Evolutionary conservation across 2,329 filamentous ascomycete species (phyloP).

Genomic region (Ramularia endophylla): DNA sequence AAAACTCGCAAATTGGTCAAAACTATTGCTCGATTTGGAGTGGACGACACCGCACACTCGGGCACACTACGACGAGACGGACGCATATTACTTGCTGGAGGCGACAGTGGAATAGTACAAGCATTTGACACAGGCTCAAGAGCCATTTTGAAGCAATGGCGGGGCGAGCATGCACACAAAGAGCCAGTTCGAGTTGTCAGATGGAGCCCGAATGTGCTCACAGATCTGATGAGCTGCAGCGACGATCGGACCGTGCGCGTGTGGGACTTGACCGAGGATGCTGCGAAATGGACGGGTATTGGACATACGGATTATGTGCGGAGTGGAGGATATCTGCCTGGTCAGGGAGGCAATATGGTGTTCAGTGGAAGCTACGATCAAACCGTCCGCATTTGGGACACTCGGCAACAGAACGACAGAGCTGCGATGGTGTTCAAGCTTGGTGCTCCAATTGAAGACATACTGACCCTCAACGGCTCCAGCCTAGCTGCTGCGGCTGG

Average conservation of each 20-base stretch:
- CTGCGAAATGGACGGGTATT: constrained; percentile 68
- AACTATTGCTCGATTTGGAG: constrained; percentile 79
- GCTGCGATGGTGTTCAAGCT: constrained; percentile 93
- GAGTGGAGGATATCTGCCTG: constrained; percentile 77
- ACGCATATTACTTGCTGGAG: constrained; percentile 81
- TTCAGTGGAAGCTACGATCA: constrained; percentile 92
- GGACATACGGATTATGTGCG: constrained; percentile 94
- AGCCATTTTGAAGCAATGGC: constrained; percentile 93
- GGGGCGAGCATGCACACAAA: constrained; percentile 55
- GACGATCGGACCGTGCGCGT: constrained; percentile 89
- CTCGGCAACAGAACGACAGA: constrained; percentile 59
- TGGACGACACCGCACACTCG: constrained; percentile 78
- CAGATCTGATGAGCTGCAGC: constrained; percentile 78
- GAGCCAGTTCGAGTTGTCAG: constrained; percentile 88
- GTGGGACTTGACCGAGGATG: constrained; percentile 84
- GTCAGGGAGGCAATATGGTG: constrained; percentile 60
- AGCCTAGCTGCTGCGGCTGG: constrained; percentile 79
- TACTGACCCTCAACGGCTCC: constrained; percentile 82
- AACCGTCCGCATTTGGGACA: constrained; percentile 91
- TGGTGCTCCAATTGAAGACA: constrained; percentile 76
- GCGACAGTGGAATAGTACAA: constrained; percentile 87
- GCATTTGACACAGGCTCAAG: constrained; percentile 89
- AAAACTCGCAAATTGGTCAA: constrained; percentile 87
- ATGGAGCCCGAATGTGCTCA: constrained; percentile 80
- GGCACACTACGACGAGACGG: constrained; percentile 87